These are phyloP conservation scores for Diaporthe caulivora DNA, from an alignment of 2,329 filamentous ascomycete genomes.

Conservation along the genomic window DNA sequence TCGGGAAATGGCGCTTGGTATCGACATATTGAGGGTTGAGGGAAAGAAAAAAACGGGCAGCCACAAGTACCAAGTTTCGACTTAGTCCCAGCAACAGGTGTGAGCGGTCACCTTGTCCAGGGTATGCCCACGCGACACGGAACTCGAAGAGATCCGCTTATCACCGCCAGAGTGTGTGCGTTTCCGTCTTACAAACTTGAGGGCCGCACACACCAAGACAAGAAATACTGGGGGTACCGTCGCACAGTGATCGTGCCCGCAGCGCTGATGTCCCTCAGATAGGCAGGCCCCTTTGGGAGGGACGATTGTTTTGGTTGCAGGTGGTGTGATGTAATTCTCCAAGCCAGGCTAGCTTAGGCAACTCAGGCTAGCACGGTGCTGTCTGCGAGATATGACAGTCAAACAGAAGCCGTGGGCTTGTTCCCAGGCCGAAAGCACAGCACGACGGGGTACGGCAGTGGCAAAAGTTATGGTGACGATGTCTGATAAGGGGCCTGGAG, in stretches of 20 bases:
- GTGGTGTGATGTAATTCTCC: slow-evolving; percentile 35
- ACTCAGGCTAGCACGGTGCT: slow-evolving; percentile 33
- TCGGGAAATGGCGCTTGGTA: slow-evolving; percentile 65
- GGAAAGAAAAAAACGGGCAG: slow-evolving; percentile 22
- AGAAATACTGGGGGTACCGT: slow-evolving; percentile 23
- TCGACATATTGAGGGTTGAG: slow-evolving; percentile 61
- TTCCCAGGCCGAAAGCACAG: slow-evolving; percentile 6
- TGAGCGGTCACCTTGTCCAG: slow-evolving; percentile 33
- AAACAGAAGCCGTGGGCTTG: slow-evolving; percentile 23
- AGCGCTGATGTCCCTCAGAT: slow-evolving; percentile 36
- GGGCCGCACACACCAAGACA: slow-evolving; percentile 29
- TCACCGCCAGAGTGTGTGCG: slow-evolving; percentile 24
- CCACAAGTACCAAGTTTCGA: slow-evolving; percentile 15
- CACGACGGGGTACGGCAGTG: slow-evolving; percentile 16
- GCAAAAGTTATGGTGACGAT: slow-evolving; percentile 26
- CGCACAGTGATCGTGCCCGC: slow-evolving; percentile 20
- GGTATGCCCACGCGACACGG: slow-evolving; percentile 12
- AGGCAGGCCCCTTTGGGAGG: not conserved
- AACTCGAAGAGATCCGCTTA: slow-evolving; percentile 18
- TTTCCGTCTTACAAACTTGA: slow-evolving; percentile 16
- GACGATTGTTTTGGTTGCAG: slow-evolving; percentile 20
- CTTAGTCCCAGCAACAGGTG: slow-evolving; percentile 19
- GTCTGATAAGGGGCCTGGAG: slow-evolving; percentile 36
- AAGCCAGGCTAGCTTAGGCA: slow-evolving; percentile 38
- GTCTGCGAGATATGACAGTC: slow-evolving; percentile 38